Conservation (phyloP, 257 asterid genomes). For the Nicotiana tomentosiformis region DNA sequence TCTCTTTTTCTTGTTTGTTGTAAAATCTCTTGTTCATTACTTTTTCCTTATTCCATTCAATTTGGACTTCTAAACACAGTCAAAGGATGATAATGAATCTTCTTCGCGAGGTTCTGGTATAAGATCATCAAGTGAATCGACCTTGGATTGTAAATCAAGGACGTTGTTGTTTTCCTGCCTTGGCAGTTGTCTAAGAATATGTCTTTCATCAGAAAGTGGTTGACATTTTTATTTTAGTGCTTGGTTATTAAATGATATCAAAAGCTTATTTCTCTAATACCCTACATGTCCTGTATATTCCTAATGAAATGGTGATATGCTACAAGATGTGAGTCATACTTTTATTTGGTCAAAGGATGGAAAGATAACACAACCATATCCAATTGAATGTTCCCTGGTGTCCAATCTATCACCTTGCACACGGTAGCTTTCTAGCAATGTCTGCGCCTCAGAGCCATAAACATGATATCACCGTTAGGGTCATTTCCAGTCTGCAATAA, state of each 20-base stretch:
- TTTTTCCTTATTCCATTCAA: neutral
- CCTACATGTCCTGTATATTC: neutral
- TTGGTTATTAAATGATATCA: neutral
- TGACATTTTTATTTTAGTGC: neutral
- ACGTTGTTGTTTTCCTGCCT: neutral
- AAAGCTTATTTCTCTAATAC: neutral
- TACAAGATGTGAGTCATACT: neutral
- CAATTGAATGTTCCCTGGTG: neutral
- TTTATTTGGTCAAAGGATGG: neutral
- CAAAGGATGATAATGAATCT: neutral
- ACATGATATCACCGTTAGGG: neutral
- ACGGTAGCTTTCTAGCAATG: neutral
- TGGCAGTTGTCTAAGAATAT: neutral
- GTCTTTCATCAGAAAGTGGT: neutral
- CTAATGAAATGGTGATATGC: neutral
- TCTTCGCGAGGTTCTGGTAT: neutral
- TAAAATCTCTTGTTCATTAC: neutral
- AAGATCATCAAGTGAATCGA: neutral
- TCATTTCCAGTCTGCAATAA: neutral
- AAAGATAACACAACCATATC: neutral
- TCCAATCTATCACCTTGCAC: neutral
- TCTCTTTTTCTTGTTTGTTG: neutral
- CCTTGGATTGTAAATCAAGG: neutral
- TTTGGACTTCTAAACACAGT: neutral
- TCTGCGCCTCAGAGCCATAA: neutral